These are phyloP conservation scores for Lodderomyces jiufengensis DNA, from an alignment of 1,139 yeast species.

Conservation along the genomic window DNA sequence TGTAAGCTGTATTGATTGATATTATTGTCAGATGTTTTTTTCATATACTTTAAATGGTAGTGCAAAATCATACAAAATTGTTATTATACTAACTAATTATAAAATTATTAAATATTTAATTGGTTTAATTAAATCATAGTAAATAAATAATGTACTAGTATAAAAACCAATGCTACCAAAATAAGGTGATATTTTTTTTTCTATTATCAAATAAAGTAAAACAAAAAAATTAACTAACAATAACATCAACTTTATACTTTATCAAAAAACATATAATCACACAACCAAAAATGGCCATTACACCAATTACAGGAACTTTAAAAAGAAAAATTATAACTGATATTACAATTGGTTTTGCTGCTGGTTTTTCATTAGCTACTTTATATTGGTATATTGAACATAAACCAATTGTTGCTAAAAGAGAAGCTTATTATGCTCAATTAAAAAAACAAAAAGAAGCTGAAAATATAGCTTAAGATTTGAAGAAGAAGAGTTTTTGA, in stretches of 20 bases:
- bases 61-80: neutral
- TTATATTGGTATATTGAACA: constrained; percentile 48
- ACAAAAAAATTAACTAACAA: neutral
- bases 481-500: neutral
- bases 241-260: too few relatives aligned
- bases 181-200: constrained; percentile 1
- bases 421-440: constrained; percentile 84
- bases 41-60: neutral
- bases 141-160: too few relatives aligned
- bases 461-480: constrained; percentile 43
- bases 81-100: neutral
- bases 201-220: neutral
- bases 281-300: constrained; percentile 58
- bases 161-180: neutral
- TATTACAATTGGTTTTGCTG: constrained; percentile 60
- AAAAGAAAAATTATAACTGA: constrained; percentile 82
- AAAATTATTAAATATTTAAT: neutral
- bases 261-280: neutral
- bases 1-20: neutral
- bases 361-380: constrained; percentile 36
- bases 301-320: constrained; percentile 85
- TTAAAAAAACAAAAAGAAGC: constrained; percentile 70
- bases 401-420: constrained; percentile 63
- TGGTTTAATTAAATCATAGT: neutral
- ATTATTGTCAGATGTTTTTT: neutral